Evolutionary conservation across 768 basidiomycete genomes (phyloP), one percentile per base, ranked within the genome.

Genomic region (Lactarius tabidus): DNA sequence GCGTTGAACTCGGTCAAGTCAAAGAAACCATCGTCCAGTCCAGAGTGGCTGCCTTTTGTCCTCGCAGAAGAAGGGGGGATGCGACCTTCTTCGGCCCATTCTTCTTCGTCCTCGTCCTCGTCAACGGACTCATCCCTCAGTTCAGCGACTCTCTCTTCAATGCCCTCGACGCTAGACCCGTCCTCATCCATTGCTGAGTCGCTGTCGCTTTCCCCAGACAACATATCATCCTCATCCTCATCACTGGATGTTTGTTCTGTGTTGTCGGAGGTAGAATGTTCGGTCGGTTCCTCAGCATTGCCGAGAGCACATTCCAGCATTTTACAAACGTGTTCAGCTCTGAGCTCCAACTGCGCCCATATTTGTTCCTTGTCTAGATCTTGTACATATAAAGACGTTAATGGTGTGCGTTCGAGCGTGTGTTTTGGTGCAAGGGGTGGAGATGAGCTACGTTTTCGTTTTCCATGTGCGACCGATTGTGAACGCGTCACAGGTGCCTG

Each of bases 331-430:
- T 81, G 82, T 66, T 85, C 82, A 18, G 87, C 79, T 52, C 92
- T 80, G 60, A 99, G 79, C 72, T 98, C 96, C 61, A 98, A 75
- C 77, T 99, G 96, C 45, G 88, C 88, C 96, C 96, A 99, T 31
- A 98, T 79, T 74, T 96, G 95, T 63, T 92, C 91, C 28, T 85
- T 82, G 69, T 87, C 89, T 85, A 97, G 88, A 20, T 83, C 88
- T 26, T 93, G 85, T 15, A 87, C 79, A 65, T 86, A 90, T 23
- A 99, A 82, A 39, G 83, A 84, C 8, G 85, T 79, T 3, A 98
- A 75, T 7, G 95, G 95, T 0, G 96, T 97, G 29, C 77, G 77
- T 58, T 79, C 72, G 57, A 87, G 78, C 14, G 75, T 60, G 5
- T 72, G 55, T 52, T 72, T 75, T 35, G 74, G 43, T 12, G 35